Percentiles rank a stretch among this genome's conserved stretches.
Evolutionary conservation across 106 monocot genomes (phyloP).

Genomic region (Dioscorea dumetorum): DNA sequence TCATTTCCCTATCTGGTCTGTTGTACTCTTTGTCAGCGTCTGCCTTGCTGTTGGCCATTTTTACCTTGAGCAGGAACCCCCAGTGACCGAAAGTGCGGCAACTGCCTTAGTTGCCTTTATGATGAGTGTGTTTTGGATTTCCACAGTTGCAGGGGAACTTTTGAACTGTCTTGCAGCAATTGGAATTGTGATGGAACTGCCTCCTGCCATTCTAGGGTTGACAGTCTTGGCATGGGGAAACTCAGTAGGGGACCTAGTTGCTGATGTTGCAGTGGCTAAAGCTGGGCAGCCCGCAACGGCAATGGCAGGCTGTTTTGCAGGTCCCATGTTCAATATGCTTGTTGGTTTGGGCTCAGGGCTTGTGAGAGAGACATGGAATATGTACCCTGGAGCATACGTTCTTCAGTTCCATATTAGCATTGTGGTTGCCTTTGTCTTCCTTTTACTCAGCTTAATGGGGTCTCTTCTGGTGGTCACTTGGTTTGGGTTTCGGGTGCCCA

Average conservation of each 20-base stretch:
- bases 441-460: slow-evolving; percentile 82
- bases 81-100: slow-evolving; percentile 27
- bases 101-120: slow-evolving; percentile 50
- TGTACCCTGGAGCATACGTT: slow-evolving; percentile 64
- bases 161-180: slow-evolving; percentile 56
- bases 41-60: slow-evolving; percentile 49
- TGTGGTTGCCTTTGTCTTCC: slow-evolving; percentile 90
- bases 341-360: slow-evolving; percentile 75
- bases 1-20: slow-evolving; percentile 63
- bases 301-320: slow-evolving; percentile 95
- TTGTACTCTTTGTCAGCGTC: slow-evolving; percentile 48
- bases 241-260: slow-evolving; percentile 86
- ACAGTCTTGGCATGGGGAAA: slow-evolving; percentile 98
- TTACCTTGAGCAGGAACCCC: slow-evolving; percentile 57
- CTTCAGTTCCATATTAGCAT: slow-evolving; percentile 66
- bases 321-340: slow-evolving; percentile 98
- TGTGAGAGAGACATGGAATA: slow-evolving; percentile 51
- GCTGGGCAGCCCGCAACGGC: slow-evolving; percentile 79
- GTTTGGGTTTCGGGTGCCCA: slow-evolving; percentile 80
- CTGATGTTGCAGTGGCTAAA: slow-evolving; percentile 82
- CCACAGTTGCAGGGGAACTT: slow-evolving; percentile 89
- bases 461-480: slow-evolving; percentile 84
- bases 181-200: slow-evolving; percentile 57
- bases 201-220: slow-evolving; percentile 78
- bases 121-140: slow-evolving; percentile 97